Evolutionary conservation across 345 rosid species (phyloP), one percentile per base, ranked within the genome.

Genomic region (Euphorbia pulcherrima): DNA sequence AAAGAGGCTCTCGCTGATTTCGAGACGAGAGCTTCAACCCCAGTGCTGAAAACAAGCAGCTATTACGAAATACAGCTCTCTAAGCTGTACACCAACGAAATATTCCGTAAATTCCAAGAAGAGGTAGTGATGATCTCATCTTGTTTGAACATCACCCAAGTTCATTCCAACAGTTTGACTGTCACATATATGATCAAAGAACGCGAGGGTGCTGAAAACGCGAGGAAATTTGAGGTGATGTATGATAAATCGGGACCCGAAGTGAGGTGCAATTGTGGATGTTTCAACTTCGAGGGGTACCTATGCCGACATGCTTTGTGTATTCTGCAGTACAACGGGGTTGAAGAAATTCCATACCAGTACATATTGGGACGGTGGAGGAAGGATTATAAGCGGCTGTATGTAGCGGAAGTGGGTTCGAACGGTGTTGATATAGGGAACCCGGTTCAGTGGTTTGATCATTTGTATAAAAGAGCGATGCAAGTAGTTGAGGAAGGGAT

Each of bases 81-180:
- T 4, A 86, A 75, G 70, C 58, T 86, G 48, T 92, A 86, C 75
- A 84, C 96, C 4, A 83, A 81, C 58, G 86, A 83, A 63, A 74
- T 87, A 71, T 87, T 92, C 82, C 78, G 72, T 81, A 90, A 79
- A 62, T 90, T 90, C 79, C 98, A 90, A 77, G 70, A 75, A 10
- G 96, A 92, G 81, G 90, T 90, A 8, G 90, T 81, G 80, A 92
- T 87, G 85, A 92, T 90, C 90, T 88, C 84, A 58, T 88, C 92
- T 17, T 92, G 98, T 75, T 88, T 87, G 69, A 80, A 91, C 74
- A 86, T 96, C 13, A 83, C 89, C 5, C 95, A 90, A 76, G 16
- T 88, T 33, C 89, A 86, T 52, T 73, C 80, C 1, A 90, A 82
- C 39, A 97, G 96, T 13, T 85, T 90, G 24, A 66, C 77, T 0